Evolutionary conservation across 176 grass and related monocot genomes (phyloP).

Genomic region (Poa annua): DNA sequence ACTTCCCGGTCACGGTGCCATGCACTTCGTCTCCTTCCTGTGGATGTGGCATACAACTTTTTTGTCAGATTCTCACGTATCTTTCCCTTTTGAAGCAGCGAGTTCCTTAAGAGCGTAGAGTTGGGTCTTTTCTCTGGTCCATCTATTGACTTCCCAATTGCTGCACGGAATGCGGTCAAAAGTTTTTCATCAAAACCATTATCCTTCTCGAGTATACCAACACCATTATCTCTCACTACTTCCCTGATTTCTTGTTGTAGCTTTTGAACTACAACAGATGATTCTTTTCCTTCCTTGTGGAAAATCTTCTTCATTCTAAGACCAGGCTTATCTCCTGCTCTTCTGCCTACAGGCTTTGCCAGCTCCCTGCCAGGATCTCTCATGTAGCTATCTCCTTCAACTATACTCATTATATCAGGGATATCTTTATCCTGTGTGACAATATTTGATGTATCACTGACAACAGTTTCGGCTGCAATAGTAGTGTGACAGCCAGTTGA

Average conservation of each 20-base stretch:
- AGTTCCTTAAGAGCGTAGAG: constrained; percentile 57
- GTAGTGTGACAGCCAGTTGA: constrained; percentile 35
- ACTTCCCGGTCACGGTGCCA: constrained; percentile 95
- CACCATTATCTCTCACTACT: constrained; percentile 55
- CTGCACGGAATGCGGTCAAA: constrained; percentile 77
- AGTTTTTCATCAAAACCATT: constrained; percentile 81
- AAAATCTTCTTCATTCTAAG: constrained; percentile 94
- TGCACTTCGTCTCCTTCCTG: constrained; percentile 64
- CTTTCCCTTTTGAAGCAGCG: constrained; percentile 79
- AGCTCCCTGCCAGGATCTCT: constrained; percentile 57
- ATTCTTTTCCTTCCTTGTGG: constrained; percentile 66
- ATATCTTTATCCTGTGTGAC: constrained; percentile 40
- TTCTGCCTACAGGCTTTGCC: constrained; percentile 57
- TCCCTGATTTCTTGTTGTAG: constrained; percentile 83
- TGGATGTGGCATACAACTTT: constrained; percentile 82
- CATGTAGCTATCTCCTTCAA: constrained; percentile 59
- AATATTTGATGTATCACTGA: constrained; percentile 47
- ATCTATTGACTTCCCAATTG: constrained; percentile 60
- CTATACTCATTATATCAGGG: constrained; percentile 90
- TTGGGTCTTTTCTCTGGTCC: constrained; percentile 53
- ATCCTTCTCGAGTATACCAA: constrained; percentile 53
- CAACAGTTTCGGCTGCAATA: constrained; percentile 31
- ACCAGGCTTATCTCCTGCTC: constrained; percentile 62
- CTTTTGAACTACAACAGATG: constrained; percentile 69
- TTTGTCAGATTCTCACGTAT: constrained; percentile 90